Conservation (phyloP, 1,284 basidiomycete species). For the Boletus smithii region DNA sequence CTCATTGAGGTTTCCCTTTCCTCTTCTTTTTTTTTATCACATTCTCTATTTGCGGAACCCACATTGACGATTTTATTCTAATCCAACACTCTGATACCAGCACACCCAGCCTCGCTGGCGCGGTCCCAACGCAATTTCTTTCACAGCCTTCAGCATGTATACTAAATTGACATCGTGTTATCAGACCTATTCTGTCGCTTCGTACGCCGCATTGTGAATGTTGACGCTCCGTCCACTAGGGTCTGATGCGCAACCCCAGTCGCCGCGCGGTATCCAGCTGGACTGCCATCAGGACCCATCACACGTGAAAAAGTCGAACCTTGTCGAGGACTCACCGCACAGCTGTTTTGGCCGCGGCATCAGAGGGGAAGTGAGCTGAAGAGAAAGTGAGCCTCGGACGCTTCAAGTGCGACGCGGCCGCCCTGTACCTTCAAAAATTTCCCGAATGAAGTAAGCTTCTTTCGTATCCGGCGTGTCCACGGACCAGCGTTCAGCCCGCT, state of each 20-base stretch:
- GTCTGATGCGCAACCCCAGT: slow-evolving; percentile 95
- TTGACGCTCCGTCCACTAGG: slow-evolving; percentile 94
- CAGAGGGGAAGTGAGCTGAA: slow-evolving; percentile 75
- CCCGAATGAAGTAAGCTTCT: slow-evolving; percentile 94
- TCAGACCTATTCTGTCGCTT: slow-evolving; percentile 19
- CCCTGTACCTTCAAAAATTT: slow-evolving; percentile 82
- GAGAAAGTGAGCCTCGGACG: slow-evolving; percentile 7
- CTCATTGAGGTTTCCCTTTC: slow-evolving; percentile 26
- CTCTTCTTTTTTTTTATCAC: slow-evolving; percentile 33
- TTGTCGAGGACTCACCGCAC: slow-evolving; percentile 62
- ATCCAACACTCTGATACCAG: slow-evolving; percentile 30
- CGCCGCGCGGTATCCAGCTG: slow-evolving; percentile 89
- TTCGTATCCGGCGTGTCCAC: slow-evolving; percentile 91
- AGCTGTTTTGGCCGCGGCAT: slow-evolving; percentile 88
- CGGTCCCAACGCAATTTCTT: slow-evolving; percentile 15
- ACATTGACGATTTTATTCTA: slow-evolving; percentile 34
- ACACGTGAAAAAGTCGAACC: slow-evolving; percentile 17
- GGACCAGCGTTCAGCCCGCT: slow-evolving; percentile 76
- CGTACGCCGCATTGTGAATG: slow-evolving; percentile 94
- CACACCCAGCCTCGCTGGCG: slow-evolving; percentile 20
- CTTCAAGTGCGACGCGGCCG: slow-evolving; percentile 26
- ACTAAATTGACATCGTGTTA: slow-evolving; percentile 14
- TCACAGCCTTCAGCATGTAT: slow-evolving; percentile 21
- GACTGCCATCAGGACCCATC: slow-evolving; percentile 8
- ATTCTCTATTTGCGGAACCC: slow-evolving; percentile 38